phyloP scores from a whole-genome alignment of 208 protist species.

The Crithidia bombi region DNA sequence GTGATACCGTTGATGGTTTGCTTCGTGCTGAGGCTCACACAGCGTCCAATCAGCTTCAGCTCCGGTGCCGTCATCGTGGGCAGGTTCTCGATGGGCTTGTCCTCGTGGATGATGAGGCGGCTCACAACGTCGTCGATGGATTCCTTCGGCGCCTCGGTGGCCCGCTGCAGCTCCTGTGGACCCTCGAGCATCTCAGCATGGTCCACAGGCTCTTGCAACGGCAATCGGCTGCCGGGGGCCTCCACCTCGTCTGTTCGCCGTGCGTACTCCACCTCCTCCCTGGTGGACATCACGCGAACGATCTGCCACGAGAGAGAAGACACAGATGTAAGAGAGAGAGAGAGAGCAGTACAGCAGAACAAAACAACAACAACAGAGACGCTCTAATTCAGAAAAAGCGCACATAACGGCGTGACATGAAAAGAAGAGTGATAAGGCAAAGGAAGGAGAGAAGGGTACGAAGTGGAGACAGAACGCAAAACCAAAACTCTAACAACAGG shows the following conservation, averaged over 20 bases:
- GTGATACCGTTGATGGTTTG: slow-evolving; percentile 40
- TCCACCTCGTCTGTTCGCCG: too few relatives aligned
- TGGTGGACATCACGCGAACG: neutral
- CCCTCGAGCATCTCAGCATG: neutral
- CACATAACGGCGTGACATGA: too few relatives aligned
- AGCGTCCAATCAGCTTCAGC: slow-evolving; percentile 72
- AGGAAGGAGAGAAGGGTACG: too few relatives aligned
- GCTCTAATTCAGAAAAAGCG: too few relatives aligned
- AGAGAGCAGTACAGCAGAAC: neutral
- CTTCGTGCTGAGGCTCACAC: slow-evolving; percentile 58
- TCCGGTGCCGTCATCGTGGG: slow-evolving; percentile 49
- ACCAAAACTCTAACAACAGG: too few relatives aligned
- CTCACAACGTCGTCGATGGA: slow-evolving; percentile 14
- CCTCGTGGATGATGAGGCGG: slow-evolving; percentile 26
- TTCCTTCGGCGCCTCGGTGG: neutral
- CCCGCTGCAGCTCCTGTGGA: neutral
- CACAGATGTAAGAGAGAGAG: neutral
- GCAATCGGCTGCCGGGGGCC: neutral
- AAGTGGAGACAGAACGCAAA: too few relatives aligned
- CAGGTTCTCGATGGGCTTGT: slow-evolving; percentile 59
- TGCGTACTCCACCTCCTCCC: neutral
- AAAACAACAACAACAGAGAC: neutral
- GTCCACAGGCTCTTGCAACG: slow-evolving; percentile 7
- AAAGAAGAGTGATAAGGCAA: too few relatives aligned
- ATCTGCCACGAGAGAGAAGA: neutral